Evolutionary conservation across 192 early-diverging fungal genomes (phyloP), one percentile per base, ranked within the genome.

Genomic region (Gonapodya prolifera): DNA sequence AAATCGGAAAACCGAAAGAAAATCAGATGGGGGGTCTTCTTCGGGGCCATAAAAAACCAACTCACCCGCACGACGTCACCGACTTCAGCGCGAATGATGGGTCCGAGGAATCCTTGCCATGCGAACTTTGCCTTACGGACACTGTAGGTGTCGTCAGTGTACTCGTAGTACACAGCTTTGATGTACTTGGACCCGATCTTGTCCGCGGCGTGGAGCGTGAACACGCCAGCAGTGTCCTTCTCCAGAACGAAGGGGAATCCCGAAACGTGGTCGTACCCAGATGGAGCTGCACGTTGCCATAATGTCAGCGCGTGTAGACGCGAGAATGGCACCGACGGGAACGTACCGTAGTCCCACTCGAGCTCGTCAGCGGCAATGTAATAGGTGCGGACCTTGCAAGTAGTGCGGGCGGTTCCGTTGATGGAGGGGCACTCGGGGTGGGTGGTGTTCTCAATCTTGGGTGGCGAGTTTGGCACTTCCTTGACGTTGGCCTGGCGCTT

Each of bases 291-390:
- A 61, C 8, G 8, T n/a, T n/a, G n/a, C n/a, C n/a, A n/a, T n/a
- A n/a, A n/a, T n/a, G n/a, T n/a, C n/a, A n/a, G n/a, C n/a, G n/a
- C n/a, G n/a, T n/a, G n/a, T n/a, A n/a, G n/a, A n/a, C n/a, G n/a
- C n/a, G n/a, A 61, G 8, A 23, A 61, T 23, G 45, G 23, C 45
- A 23, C 45, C 8, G 8, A 61, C 45, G 8, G 45, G 23, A 23
- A 61, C 45, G 8, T 23, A 61, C 45, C 45, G 77, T 86, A 86
- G 45, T 86, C 69, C 85, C 85, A 86, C 28, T 35, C 76, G 2
- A 80, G 34, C 70, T 85, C 84, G 32, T 83, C 82, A 16, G 83
- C 85, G 70, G 82, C 76, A 77, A 86, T 80, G 31, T 79, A 86
- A 69, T 82, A 86, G 23, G 81, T 45, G 23, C 82, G 73, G 30